A percentile compares a stretch with the other conserved stretches of the same genome.
phyloP scores from a whole-genome alignment of 768 basidiomycete genomes.

The Boletus rufocinnamomeus region DNA sequence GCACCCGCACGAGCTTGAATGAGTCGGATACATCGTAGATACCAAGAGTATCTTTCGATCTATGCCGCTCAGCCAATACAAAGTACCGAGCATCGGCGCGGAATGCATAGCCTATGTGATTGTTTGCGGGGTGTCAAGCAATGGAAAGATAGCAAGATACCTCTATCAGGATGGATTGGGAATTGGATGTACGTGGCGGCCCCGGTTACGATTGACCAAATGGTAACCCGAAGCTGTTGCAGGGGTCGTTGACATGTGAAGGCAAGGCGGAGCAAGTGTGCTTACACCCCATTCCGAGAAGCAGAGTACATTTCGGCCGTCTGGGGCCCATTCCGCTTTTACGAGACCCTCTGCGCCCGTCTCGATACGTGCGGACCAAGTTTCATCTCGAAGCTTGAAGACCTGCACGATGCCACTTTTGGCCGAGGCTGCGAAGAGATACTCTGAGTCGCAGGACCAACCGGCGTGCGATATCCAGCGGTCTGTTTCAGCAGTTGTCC shows the following conservation, averaged over 20 bases:
- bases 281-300: slow-evolving; percentile 95
- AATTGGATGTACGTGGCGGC: slow-evolving; percentile 82
- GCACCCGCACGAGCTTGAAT: slow-evolving; percentile 73
- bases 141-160: slow-evolving; percentile 37
- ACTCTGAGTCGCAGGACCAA: slow-evolving; percentile 90
- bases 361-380: slow-evolving; percentile 77
- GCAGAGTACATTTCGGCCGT: slow-evolving; percentile 79
- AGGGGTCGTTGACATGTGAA: slow-evolving; percentile 5
- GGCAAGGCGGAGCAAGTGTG: slow-evolving; percentile 20
- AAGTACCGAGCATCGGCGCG: slow-evolving; percentile 82
- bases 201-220: slow-evolving; percentile 82
- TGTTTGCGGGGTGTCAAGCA: background rate
- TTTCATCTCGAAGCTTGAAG: slow-evolving; percentile 77
- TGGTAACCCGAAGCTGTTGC: slow-evolving; percentile 74
- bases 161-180: slow-evolving; percentile 79
- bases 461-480: slow-evolving; percentile 69
- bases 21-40: slow-evolving; percentile 75
- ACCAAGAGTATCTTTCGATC: slow-evolving; percentile 84
- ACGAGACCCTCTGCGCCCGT: slow-evolving; percentile 82
- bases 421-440: slow-evolving; percentile 79
- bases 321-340: slow-evolving; percentile 89
- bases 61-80: slow-evolving; percentile 84
- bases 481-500: slow-evolving; percentile 37
- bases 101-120: slow-evolving; percentile 66
- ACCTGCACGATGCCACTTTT: slow-evolving; percentile 71